phyloP scores from a whole-genome alignment of 2,329 filamentous ascomycete species.

The Ceratocystis smalleyi region DNA sequence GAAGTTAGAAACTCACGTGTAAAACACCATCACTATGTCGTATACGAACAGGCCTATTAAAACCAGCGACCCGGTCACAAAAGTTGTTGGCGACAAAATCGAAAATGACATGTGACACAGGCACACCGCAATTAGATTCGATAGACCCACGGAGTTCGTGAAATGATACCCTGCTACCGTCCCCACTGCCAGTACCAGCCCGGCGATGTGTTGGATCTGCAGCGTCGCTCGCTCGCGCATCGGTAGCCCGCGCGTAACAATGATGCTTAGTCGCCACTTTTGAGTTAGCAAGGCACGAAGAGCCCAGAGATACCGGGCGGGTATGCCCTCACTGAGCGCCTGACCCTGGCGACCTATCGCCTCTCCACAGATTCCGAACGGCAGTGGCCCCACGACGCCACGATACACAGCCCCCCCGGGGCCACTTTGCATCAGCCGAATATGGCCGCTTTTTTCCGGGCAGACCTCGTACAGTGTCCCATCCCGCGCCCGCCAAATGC shows the following conservation, averaged over 20 bases:
- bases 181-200: conserved; percentile 37
- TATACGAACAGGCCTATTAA: conserved; percentile 77
- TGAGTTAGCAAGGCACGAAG: conserved; percentile 35
- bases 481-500: conserved; percentile 40
- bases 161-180: conserved; percentile 52
- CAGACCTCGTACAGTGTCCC: conserved; percentile 34
- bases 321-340: too few relatives aligned
- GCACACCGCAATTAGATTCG: conserved; percentile 73
- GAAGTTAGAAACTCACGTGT: conserved; percentile 40
- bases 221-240: conserved; percentile 33
- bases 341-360: background rate
- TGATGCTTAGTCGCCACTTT: conserved; percentile 36
- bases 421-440: conserved; percentile 10
- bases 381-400: conserved; percentile 21
- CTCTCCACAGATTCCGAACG: conserved; percentile 15
- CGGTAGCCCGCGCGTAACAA: conserved; percentile 34
- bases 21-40: conserved; percentile 86
- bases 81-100: conserved; percentile 77
- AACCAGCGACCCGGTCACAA: conserved; percentile 64
- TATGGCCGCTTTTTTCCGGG: conserved; percentile 11
- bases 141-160: conserved; percentile 43
- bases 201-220: conserved; percentile 42
- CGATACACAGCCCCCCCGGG: conserved; percentile 17
- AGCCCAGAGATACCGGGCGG: conserved; percentile 30
- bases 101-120: conserved; percentile 74